Evolutionary conservation across 768 basidiomycete genomes (phyloP).

Genomic region (Phaffia tasmanica): DNA sequence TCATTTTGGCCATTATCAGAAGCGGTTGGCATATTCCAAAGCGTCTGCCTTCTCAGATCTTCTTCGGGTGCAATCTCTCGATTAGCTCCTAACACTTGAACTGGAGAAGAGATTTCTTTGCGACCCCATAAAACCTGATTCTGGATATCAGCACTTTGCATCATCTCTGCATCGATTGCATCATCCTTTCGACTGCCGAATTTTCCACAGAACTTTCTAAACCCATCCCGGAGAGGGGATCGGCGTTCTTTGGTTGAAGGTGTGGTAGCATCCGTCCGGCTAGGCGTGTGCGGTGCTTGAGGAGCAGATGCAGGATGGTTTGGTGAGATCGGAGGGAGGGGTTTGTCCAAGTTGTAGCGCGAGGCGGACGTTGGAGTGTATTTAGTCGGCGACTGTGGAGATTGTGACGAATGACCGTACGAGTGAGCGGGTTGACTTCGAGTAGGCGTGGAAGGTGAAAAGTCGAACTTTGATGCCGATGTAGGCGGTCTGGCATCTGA

Average conservation of each 20-base stretch:
- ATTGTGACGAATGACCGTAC: neutral
- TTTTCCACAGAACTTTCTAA: conserved; percentile 10
- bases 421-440: conserved; percentile 6
- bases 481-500: neutral
- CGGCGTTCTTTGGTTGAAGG: neutral
- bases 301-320: neutral
- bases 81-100: neutral
- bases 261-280: too few relatives aligned
- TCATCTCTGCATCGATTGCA: conserved; percentile 5
- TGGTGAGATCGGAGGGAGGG: conserved; percentile 8
- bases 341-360: conserved; percentile 20
- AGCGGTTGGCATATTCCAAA: too few relatives aligned
- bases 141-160: conserved; percentile 3
- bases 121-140: neutral
- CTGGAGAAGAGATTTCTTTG: neutral
- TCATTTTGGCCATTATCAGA: too few relatives aligned
- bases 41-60: neutral
- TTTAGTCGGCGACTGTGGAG: neutral
- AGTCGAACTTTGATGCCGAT: conserved; percentile 1
- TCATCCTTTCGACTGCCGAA: neutral
- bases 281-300: neutral
- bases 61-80: neutral
- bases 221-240: conserved; percentile 6
- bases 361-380: neutral
- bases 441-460: neutral